These are phyloP conservation scores for Ceratocystis albifundus DNA, from an alignment of 2,329 filamentous ascomycete species.

Conservation along the genomic window DNA sequence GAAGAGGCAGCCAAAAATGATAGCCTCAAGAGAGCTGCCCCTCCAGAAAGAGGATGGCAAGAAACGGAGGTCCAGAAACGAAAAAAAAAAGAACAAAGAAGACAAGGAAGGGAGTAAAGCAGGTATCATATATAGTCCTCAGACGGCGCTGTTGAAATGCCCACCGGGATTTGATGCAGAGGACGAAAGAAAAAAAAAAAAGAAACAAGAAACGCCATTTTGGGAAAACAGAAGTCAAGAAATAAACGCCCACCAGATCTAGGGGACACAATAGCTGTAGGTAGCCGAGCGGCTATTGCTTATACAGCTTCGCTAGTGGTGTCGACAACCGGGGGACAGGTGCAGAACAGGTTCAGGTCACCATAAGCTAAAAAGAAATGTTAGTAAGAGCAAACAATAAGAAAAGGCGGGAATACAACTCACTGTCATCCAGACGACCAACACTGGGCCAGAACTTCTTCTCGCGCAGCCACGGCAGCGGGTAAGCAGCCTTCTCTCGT, in stretches of 20 bases:
- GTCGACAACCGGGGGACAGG: slow-evolving; percentile 72
- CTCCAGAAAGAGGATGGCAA: background rate
- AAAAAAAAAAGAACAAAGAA: background rate
- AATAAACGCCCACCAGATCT: background rate
- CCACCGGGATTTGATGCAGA: slow-evolving; percentile 8
- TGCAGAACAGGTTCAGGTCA: slow-evolving; percentile 89
- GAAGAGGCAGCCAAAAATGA: background rate
- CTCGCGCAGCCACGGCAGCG: slow-evolving; percentile 67
- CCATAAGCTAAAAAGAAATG: slow-evolving; percentile 55
- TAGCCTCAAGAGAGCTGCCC: background rate
- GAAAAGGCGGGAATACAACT: slow-evolving; percentile 31
- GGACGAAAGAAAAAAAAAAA: slow-evolving; percentile 1
- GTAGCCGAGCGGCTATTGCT: background rate
- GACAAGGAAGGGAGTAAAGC: background rate
- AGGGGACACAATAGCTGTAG: background rate
- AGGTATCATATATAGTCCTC: slow-evolving; percentile 7
- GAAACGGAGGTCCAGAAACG: slow-evolving; percentile 3
- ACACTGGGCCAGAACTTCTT: slow-evolving; percentile 98
- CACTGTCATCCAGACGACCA: slow-evolving; percentile 76
- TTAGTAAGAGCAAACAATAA: no score
- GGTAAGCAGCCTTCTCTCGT: slow-evolving; percentile 76
- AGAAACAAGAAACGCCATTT: slow-evolving; percentile 19
- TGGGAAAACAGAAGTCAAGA: background rate
- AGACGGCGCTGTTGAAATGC: slow-evolving; percentile 17
- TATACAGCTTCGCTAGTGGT: slow-evolving; percentile 32